Evolutionary conservation across 2,329 filamentous ascomycete species (phyloP), one percentile per base, ranked within the genome.

Genomic region (Harringtonia lauricola): DNA sequence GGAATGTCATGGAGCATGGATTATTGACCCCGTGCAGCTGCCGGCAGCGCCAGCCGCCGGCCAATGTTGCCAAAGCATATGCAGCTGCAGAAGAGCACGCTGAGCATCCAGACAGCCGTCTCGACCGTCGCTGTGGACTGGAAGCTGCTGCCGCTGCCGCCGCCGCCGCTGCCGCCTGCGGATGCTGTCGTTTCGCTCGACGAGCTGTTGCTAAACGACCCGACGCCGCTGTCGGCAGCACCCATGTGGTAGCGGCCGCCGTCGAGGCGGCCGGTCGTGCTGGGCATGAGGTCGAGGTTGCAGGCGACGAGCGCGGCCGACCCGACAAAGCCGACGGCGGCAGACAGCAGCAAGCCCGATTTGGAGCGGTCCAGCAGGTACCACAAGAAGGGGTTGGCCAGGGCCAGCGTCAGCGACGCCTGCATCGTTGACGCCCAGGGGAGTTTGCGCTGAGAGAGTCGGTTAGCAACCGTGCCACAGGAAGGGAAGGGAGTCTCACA

Each of bases 41-140:
- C 41, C 17, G 40, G 44, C 50, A 77, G 63, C n/a, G 81, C 80
- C 51, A 96, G 64, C 49, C 86, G 73, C 49, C 92, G 72, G 13
- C 92, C 92, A 57, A 98, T 87, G 58, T 95, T 96, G 12, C 92
- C 92, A 68, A 98, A 95, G 63, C 89, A 95, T 10, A 96, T 78
- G 53, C 86, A 88, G 56, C 86, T 94, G 64, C 92, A 95, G 59
- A 95, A 98, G 41, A 98, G 65, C 22, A 96, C 88, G 57, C 87
- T 95, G 21, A 90, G 72, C 56, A 95, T 83, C 90, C 92, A 98
- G 5, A 88, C 86, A 13, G 80, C 81, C 17, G 83, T 74, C 45
- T 83, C 85, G 2, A 88, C 60, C 8, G 68, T 78, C 41, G 78
- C 73, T 8, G 19, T 3, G 13, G 39, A 41, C 34, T 21, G n/a